phyloP scores from a whole-genome alignment of 176 grass and related monocot genomes.

The Oryza coarctata region DNA sequence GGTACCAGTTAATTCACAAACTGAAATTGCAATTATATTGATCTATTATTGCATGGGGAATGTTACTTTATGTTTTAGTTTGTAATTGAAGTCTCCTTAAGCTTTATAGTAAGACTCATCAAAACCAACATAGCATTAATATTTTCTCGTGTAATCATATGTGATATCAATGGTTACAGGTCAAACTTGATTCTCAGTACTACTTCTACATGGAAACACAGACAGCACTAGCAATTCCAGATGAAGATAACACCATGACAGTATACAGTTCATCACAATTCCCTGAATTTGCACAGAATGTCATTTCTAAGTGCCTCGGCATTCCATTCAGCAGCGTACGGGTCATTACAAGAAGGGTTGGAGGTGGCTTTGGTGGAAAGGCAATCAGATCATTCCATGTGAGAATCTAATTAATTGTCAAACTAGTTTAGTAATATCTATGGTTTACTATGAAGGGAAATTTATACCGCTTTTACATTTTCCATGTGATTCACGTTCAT shows the following conservation, averaged over 20 bases:
- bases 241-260: slow-evolving; percentile 67
- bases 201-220: slow-evolving; percentile 89
- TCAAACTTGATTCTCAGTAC: slow-evolving; percentile 70
- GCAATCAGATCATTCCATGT: slow-evolving; percentile 36
- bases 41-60: too few species aligned
- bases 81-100: neutral
- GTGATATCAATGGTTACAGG: slow-evolving; percentile 40
- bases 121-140: neutral
- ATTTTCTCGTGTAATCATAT: neutral
- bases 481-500: neutral
- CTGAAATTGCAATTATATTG: neutral
- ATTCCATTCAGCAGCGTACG: slow-evolving; percentile 65
- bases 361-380: slow-evolving; percentile 78
- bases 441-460: neutral
- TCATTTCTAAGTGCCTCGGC: slow-evolving; percentile 63
- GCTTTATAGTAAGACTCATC: neutral
- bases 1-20: neutral
- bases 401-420: neutral
- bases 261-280: slow-evolving; percentile 61
- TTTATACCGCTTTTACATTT: neutral
- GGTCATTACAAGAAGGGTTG: slow-evolving; percentile 72
- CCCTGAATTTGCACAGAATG: slow-evolving; percentile 44
- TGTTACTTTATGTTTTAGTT: neutral
- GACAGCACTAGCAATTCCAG: slow-evolving; percentile 59
- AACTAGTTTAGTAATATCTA: neutral